Conservation (phyloP, 2,329 filamentous ascomycete species). For the Elsinoe batatas region DNA sequence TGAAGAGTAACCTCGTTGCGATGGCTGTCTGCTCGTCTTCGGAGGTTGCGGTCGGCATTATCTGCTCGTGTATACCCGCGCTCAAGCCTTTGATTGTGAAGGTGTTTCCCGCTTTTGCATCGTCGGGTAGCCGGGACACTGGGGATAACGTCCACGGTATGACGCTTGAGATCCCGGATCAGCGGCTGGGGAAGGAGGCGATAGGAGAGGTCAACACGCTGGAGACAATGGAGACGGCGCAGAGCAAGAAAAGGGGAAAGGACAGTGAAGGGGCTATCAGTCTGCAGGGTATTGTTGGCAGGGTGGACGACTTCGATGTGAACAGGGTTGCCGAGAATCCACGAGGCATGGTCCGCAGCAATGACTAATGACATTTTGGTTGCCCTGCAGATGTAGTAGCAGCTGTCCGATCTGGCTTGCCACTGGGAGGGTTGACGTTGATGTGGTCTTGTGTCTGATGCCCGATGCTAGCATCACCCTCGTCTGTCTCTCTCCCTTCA, state of each 20-base stretch:
- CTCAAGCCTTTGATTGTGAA: conserved; percentile 33
- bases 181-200: not conserved
- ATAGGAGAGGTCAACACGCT: not conserved
- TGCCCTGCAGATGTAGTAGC: too few relatives aligned
- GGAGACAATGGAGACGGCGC: not conserved
- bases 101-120: conserved; percentile 23
- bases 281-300: not conserved
- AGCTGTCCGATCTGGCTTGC: not conserved
- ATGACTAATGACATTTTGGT: too few relatives aligned
- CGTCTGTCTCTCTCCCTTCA: too few relatives aligned
- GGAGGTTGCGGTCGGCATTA: conserved; percentile 36
- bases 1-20: conserved; percentile 19
- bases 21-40: conserved; percentile 30
- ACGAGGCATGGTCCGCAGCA: too few relatives aligned
- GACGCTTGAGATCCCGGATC: not conserved
- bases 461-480: not conserved
- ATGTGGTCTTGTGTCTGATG: not conserved
- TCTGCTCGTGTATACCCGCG: conserved; percentile 35
- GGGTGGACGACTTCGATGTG: too few relatives aligned
- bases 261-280: not conserved
- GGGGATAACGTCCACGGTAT: not conserved
- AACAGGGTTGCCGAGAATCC: too few relatives aligned
- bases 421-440: not conserved
- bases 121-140: not conserved
- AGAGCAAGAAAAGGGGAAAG: not conserved